These are phyloP conservation scores for Termitomyces sp. DNA, from an alignment of 768 basidiomycete genomes.

Conservation along the genomic window DNA sequence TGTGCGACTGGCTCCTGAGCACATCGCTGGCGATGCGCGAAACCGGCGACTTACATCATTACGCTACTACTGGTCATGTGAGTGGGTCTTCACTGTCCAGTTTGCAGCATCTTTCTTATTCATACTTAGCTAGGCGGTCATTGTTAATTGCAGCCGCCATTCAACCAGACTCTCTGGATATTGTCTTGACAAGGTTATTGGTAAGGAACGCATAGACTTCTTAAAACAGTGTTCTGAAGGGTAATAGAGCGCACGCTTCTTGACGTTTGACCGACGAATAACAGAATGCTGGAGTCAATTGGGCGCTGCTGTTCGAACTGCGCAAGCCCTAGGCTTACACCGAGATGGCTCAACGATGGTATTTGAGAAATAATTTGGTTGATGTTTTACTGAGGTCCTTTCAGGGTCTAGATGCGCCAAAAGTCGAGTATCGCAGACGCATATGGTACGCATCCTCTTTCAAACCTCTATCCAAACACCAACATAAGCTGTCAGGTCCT, in stretches of 20 bases:
- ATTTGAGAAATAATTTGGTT: slow-evolving; percentile 4
- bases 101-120: neutral
- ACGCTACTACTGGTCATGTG: slow-evolving; percentile 95
- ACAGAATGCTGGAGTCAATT: slow-evolving; percentile 97
- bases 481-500: slow-evolving; percentile 48
- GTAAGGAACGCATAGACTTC: slow-evolving; percentile 42
- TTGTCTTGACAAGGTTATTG: slow-evolving; percentile 87
- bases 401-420: slow-evolving; percentile 66
- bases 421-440: slow-evolving; percentile 84
- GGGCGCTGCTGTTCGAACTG: slow-evolving; percentile 88
- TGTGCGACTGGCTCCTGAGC: slow-evolving; percentile 79
- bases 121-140: slow-evolving; percentile 66
- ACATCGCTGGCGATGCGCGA: slow-evolving; percentile 74
- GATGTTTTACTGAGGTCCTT: slow-evolving; percentile 2
- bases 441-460: slow-evolving; percentile 57
- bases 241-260: slow-evolving; percentile 46
- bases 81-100: slow-evolving; percentile 25
- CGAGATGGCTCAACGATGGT: slow-evolving; percentile 84
- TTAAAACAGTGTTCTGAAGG: slow-evolving; percentile 34
- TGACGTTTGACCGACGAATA: slow-evolving; percentile 75
- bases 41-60: slow-evolving; percentile 73
- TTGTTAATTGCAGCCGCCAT: slow-evolving; percentile 90
- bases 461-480: neutral
- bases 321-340: slow-evolving; percentile 90
- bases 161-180: slow-evolving; percentile 86